Evolutionary conservation across 1,284 basidiomycete species (phyloP), one percentile per base, ranked within the genome.

Genomic region (Ganoderma multipileum): DNA sequence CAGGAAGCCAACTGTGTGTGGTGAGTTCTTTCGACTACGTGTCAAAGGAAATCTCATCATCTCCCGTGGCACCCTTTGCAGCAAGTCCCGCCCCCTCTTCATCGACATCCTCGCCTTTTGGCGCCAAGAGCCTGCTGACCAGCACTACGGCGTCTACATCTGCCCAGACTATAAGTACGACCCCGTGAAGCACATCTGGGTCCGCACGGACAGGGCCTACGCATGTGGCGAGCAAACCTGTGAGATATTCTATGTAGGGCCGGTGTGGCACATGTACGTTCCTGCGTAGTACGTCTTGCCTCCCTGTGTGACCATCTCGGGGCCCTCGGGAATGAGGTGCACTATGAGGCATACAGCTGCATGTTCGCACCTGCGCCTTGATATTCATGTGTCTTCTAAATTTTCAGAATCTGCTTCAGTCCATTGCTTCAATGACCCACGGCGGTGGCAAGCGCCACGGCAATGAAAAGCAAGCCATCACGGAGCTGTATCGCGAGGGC

Each of bases 241-340:
- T 33, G 71, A 72, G 47, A 20, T 72, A 7, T 67, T 72, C 60
- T 64, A 67, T 52, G 28, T n/a, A n/a, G n/a, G n/a, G n/a, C n/a
- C n/a, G n/a, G n/a, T n/a, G n/a, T n/a, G n/a, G n/a, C n/a, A n/a
- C n/a, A n/a, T n/a, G n/a, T n/a, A n/a, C n/a, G n/a, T n/a, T n/a
- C n/a, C n/a, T n/a, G n/a, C n/a, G n/a, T n/a, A n/a, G n/a, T n/a
- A n/a, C n/a, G n/a, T n/a, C n/a, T n/a, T n/a, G n/a, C 9, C 16
- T 33, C 66, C 18, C 30, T 16, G n/a, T 67, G 23, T 11, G n/a
- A 3, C 3, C 64, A 66, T 2, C n/a, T 72, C 3, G 58, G 39
- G 4, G 12, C 18, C 2, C 42, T 58, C 5, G 8, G 26, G 0
- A 39, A 47, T 20, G 58, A 67, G 50, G 68, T 68, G 42, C 14